A percentile compares a stretch with the other conserved stretches of the same genome.
Conservation (phyloP, 208 protist species). For the Plasmodiophora brassicae region DNA sequence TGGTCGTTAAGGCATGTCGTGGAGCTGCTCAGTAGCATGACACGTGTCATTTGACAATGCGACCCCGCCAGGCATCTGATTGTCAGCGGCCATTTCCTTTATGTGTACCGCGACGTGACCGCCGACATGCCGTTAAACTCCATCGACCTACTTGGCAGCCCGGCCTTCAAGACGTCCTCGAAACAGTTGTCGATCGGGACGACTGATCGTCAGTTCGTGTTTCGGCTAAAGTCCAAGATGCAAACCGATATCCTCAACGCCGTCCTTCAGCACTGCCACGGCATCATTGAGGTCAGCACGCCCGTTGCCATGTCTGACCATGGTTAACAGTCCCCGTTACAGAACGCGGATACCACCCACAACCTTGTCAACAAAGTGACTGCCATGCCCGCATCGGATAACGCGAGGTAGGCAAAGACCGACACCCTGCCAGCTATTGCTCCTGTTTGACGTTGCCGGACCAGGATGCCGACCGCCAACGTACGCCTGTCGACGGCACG, state of each 20-base stretch:
- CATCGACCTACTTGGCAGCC: neutral
- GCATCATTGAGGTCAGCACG: neutral
- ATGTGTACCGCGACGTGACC: neutral
- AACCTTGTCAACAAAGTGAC: no score
- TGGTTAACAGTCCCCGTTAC: no score
- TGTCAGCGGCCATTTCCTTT: neutral
- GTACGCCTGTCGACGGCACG: neutral
- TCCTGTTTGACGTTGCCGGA: neutral
- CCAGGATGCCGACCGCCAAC: neutral
- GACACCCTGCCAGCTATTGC: no score
- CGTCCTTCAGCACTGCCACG: neutral
- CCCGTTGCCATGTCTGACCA: neutral
- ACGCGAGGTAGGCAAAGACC: no score
- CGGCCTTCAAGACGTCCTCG: neutral
- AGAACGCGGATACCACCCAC: no score
- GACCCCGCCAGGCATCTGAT: neutral
- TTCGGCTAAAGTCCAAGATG: neutral
- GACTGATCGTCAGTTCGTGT: neutral
- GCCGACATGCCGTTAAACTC: neutral
- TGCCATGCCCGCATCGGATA: no score
- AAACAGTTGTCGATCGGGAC: neutral
- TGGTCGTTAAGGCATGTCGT: neutral
- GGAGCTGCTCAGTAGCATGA: neutral
- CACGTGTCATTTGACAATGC: neutral
- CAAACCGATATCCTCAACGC: neutral